Base-by-base conservation (phyloP, 2,329 filamentous ascomycete species). In the Verticillium isaacii region DNA sequence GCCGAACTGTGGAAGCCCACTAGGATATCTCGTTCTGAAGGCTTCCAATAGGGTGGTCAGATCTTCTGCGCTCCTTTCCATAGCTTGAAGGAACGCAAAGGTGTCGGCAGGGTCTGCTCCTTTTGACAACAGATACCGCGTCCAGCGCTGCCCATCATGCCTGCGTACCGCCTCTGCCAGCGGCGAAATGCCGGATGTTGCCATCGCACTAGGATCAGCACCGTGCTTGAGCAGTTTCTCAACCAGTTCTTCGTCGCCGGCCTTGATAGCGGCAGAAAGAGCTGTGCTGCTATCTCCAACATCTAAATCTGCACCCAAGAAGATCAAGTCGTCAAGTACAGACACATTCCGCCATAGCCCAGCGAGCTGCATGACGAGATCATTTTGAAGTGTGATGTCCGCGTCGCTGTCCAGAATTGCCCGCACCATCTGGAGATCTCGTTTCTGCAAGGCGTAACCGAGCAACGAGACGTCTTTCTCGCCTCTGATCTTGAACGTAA, bases 401-500 rank as follows among this genome's bases (percentile, higher is more conserved):
- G 1, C 2, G 2, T 36, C 34, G 34, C 14, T 1, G 7, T 36
- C 7, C 29, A 29, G 5, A 29, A 29, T 29, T 29, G 5, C 29
- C 29, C 29, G 29, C 29, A 29, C 29, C 1, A 29, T 1, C 1
- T 29, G 29, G 6, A 5, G 4, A 6, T 29, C 5, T 6, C 5
- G 29, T 29, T 29, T 6, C 29, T 6, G 29, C 29, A 29, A 29
- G 29, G 29, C 29, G 29, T 29, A 5, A 29, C 5, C 29, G 5
- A 29, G 29, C 5, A 29, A 29, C 29, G 29, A 5, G 25, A 25
- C 25, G 1, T 5, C 1, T 25, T 25, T 25, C 2, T 3, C 25
- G 25, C 1, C 25, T 5, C 6, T 29, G 29, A 6, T 1, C 1
- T 29, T 0, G 29, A 6, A 6, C 1, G 1, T 6, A 5, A 0